Base-by-base conservation (phyloP, 2,329 filamentous ascomycete genomes). In the Tolypocladium capitatum region DNA sequence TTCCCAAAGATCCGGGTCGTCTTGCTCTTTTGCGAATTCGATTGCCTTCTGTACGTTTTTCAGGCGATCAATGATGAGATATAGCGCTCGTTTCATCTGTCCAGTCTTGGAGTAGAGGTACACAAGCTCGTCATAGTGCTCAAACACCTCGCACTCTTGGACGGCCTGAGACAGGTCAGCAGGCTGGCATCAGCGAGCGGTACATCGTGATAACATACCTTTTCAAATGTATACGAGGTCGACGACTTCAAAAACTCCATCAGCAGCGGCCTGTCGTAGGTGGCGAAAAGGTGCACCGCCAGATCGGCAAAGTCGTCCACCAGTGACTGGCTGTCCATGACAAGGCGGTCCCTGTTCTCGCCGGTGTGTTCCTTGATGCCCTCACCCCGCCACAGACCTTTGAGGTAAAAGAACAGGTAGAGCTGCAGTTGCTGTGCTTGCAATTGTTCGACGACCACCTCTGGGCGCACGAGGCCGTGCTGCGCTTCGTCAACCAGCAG, bases 41-140 rank as follows among this genome's bases (percentile, higher is more conserved):
- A 98, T 98, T 9, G 92, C 92, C 55, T 92, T 89, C 45, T 83
- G 84, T 45, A 97, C 90, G 61, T 98, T 87, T 49, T 83, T 82
- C 5, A 98, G 75, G n/a, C 88, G 83, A 58, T 94, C 88, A 52
- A 97, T 94, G 59, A 98, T 97, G 46, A 98, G 77, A 57, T 84
- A 90, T 3, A 98, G 71, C 0, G 94, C 94, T 13, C 86, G 81
- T 64, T 96, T 94, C 56, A 88, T 92, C 63, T 96, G 83, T 0
- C 92, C 92, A 0, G 89, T 97, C 63, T 96, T 96, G 51, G 89
- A 94, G 58, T 97, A 84, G 1, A 98, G 78, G 59, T 92, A 92
- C 14, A 98, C 91, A n/a, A 97, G 77, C 62, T 98, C 92, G 34
- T 88, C 85, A 43, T 94, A 85, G 64, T 86, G 97, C 55, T 84